Evolutionary conservation across 345 rosid species (phyloP).

Genomic region (Eucalyptus regnans): DNA sequence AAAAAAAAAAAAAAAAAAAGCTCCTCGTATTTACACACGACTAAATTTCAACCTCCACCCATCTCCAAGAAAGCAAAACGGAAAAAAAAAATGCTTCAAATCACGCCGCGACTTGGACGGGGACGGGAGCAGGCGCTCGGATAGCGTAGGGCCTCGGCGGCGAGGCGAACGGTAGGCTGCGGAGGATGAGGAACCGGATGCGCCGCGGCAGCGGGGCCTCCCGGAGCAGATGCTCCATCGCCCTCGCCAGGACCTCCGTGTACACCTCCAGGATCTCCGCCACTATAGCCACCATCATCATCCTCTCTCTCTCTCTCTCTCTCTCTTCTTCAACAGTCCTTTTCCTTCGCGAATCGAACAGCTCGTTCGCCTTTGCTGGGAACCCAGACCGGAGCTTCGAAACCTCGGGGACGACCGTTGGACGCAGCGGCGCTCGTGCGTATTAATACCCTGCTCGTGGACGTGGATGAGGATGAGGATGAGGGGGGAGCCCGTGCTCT

Average conservation of each 20-base stretch:
- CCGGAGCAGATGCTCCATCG: conserved; percentile 49
- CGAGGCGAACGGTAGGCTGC: conserved; percentile 49
- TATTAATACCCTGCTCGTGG: background rate
- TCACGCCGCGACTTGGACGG: background rate
- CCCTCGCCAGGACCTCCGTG: conserved; percentile 53
- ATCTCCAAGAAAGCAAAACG: background rate
- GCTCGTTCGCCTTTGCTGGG: background rate
- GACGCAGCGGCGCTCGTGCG: background rate
- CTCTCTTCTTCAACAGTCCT: background rate
- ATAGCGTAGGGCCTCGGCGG: background rate
- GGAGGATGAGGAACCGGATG: conserved; percentile 54
- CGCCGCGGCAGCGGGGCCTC: conserved; percentile 71
- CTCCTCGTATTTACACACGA: background rate
- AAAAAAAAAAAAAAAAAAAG: no score
- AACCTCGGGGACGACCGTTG: background rate
- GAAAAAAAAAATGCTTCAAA: background rate
- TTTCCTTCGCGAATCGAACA: background rate
- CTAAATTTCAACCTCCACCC: background rate
- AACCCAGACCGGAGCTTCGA: background rate
- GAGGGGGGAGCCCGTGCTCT: background rate
- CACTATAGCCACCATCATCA: conserved; percentile 49
- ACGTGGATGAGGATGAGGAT: background rate
- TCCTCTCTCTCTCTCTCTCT: background rate
- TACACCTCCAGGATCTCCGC: conserved; percentile 73
- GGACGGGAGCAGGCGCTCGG: background rate